Percentiles rank a stretch among this genome's conserved stretches.
Evolutionary conservation across 2,329 filamentous ascomycete genomes (phyloP).

Genomic region (Neofusicoccum cordaticola): DNA sequence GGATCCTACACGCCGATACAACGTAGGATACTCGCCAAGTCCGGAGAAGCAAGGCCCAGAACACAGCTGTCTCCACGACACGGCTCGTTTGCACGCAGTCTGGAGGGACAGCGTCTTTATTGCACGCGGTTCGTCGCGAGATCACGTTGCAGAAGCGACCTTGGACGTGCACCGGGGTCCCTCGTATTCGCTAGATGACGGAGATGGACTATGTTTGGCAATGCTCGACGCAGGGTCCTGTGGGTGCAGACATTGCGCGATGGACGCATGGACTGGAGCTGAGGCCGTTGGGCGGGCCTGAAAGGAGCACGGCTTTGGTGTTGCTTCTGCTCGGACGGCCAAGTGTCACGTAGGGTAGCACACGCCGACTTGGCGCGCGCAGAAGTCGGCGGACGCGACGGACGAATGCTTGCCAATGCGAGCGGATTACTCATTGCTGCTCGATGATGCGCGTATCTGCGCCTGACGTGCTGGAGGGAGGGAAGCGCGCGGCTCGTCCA

Average conservation of each 20-base stretch:
- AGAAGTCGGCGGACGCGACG: background rate
- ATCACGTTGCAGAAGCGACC: background rate
- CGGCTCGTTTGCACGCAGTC: background rate
- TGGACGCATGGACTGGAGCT: background rate
- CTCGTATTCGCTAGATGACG: conserved; percentile 5
- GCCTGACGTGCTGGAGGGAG: background rate
- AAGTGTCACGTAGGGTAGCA: too few relatives aligned
- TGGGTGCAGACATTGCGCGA: conserved; percentile 1
- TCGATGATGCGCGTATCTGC: conserved; percentile 2
- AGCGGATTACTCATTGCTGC: background rate
- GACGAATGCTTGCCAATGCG: background rate
- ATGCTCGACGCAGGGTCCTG: conserved; percentile 11
- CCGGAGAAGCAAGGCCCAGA: background rate
- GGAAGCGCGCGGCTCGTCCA: conserved; percentile 9
- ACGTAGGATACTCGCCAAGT: background rate
- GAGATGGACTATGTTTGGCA: background rate
- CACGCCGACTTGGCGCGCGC: background rate
- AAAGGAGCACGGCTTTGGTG: background rate
- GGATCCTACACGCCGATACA: conserved; percentile 12
- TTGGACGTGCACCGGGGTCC: background rate
- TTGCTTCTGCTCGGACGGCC: background rate
- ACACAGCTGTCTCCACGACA: background rate
- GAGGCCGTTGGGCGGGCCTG: background rate
- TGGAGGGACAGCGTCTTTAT: background rate
- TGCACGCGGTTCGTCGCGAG: background rate